phyloP scores from a whole-genome alignment of 2,329 filamentous ascomycete species.

The Cladosporium sp. region DNA sequence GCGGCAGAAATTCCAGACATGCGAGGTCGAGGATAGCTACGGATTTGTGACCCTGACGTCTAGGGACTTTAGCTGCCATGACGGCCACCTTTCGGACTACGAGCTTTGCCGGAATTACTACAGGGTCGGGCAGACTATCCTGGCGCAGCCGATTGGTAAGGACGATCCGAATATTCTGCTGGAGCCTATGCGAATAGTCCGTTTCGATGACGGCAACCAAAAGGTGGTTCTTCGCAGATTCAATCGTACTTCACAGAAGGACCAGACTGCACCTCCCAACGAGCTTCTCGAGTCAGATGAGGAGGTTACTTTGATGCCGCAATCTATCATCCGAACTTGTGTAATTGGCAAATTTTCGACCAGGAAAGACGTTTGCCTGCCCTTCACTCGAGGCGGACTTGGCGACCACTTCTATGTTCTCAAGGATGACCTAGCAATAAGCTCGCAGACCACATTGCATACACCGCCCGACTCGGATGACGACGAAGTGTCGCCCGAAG shows the following conservation, averaged over 20 bases:
- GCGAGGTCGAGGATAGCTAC: slow-evolving; percentile 41
- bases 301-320: neutral
- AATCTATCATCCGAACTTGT: neutral
- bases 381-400: slow-evolving; percentile 62
- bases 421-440: no score
- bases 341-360: neutral
- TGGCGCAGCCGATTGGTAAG: neutral
- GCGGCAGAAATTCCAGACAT: slow-evolving; percentile 62
- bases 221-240: neutral
- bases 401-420: slow-evolving; percentile 58
- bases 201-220: neutral
- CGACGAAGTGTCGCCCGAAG: neutral
- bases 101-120: neutral
- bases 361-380: slow-evolving; percentile 30
- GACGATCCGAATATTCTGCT: neutral
- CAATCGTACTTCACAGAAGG: neutral
- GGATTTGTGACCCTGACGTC: slow-evolving; percentile 57
- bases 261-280: slow-evolving; percentile 44
- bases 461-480: neutral
- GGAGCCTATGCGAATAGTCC: neutral
- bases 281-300: slow-evolving; percentile 55
- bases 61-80: neutral
- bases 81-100: neutral
- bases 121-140: neutral
- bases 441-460: neutral